These are phyloP conservation scores for Cladosporium halotolerans DNA, from an alignment of 2,329 filamentous ascomycete genomes.

Conservation along the genomic window DNA sequence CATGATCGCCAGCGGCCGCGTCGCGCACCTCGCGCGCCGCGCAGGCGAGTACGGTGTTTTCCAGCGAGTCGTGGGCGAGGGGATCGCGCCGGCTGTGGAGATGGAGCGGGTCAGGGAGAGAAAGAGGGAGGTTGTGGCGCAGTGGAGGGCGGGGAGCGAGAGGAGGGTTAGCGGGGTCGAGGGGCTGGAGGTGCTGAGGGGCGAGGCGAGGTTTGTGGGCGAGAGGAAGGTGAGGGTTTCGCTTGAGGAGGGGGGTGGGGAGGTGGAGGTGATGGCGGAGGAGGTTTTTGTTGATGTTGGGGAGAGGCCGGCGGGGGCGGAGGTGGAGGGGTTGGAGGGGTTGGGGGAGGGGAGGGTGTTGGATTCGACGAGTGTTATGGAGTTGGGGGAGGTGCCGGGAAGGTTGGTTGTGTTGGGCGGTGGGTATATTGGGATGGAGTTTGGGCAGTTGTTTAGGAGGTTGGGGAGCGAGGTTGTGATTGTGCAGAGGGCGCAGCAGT, in stretches of 20 bases:
- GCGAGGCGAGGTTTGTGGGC: slow-evolving; percentile 40
- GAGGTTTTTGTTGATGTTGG: slow-evolving; percentile 6
- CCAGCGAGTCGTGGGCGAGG: slow-evolving; percentile 16
- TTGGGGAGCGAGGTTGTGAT: slow-evolving; percentile 46
- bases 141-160: slow-evolving; percentile 45
- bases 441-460: slow-evolving; percentile 47
- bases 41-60: slow-evolving; percentile 43
- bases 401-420: slow-evolving; percentile 49
- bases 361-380: slow-evolving; percentile 45
- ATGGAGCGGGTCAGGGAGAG: slow-evolving; percentile 47
- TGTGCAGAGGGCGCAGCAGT: slow-evolving; percentile 33
- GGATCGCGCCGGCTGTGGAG: slow-evolving; percentile 28
- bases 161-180: slow-evolving; percentile 32
- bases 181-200: slow-evolving; percentile 43
- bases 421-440: slow-evolving; percentile 50
- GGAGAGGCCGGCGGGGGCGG: background rate
- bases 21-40: slow-evolving; percentile 41
- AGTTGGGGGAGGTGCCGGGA: slow-evolving; percentile 40
- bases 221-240: slow-evolving; percentile 19
- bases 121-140: slow-evolving; percentile 49
- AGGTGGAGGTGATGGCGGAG: background rate
- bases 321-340: slow-evolving; percentile 21
- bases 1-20: slow-evolving; percentile 52
- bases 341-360: slow-evolving; percentile 35
- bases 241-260: background rate